phyloP scores from a whole-genome alignment of 148 eudicot genomes.

The Rhododendron henanense region DNA sequence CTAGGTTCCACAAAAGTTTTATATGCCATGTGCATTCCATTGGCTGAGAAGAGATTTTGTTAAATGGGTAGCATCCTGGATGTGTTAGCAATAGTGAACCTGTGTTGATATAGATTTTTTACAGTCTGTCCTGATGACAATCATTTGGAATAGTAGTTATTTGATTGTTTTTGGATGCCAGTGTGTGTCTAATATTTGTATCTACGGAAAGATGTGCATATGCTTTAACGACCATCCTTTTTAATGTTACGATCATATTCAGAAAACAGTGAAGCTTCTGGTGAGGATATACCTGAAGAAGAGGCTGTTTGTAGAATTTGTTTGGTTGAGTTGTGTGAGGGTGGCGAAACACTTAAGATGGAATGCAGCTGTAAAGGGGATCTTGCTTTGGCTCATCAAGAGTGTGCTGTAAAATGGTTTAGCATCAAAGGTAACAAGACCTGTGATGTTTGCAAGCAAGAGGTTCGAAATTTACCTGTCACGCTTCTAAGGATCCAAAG shows the following conservation, averaged over 20 bases:
- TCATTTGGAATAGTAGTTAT: background rate
- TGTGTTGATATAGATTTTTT: background rate
- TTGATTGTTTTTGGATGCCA: background rate
- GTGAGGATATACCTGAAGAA: slow-evolving; percentile 91
- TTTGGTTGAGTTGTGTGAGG: slow-evolving; percentile 78
- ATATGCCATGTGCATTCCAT: background rate
- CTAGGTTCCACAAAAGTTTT: background rate
- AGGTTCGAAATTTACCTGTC: slow-evolving; percentile 84
- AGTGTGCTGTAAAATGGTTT: slow-evolving; percentile 94
- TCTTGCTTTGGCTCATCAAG: slow-evolving; percentile 87
- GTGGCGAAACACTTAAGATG: slow-evolving; percentile 89
- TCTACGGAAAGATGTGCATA: background rate
- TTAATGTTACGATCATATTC: slow-evolving; percentile 14
- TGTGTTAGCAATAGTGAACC: background rate
- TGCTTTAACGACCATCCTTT: background rate
- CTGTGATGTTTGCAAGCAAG: slow-evolving; percentile 88
- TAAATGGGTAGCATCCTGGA: background rate
- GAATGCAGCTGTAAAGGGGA: slow-evolving; percentile 98
- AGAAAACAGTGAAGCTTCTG: slow-evolving; percentile 54
- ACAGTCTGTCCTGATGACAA: background rate
- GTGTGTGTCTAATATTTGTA: background rate
- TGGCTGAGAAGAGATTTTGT: background rate
- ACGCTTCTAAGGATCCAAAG: slow-evolving; percentile 79
- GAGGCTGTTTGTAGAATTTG: slow-evolving; percentile 96
- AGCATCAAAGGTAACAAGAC: slow-evolving; percentile 84